These are phyloP conservation scores for Pterocarpus macrocarpus DNA, from an alignment of 306 rosid genomes.

Conservation along the genomic window DNA sequence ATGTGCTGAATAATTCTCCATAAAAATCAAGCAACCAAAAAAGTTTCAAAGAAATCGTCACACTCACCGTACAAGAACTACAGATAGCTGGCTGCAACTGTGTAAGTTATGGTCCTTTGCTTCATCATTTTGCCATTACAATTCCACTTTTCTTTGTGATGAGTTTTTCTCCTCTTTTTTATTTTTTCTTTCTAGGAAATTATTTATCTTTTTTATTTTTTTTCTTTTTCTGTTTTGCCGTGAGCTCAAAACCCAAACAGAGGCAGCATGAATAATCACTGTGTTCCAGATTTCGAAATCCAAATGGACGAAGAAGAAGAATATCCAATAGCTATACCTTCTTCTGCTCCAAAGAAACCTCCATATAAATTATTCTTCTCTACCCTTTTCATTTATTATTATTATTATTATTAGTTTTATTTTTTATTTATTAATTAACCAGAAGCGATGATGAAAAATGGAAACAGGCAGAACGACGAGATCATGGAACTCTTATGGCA, in stretches of 20 bases:
- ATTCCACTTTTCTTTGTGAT: neutral
- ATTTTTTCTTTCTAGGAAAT: neutral
- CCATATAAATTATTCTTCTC: slow-evolving; percentile 46
- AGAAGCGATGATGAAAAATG: neutral
- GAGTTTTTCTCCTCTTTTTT: neutral
- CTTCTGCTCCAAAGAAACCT: slow-evolving; percentile 52
- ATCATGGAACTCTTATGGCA: slow-evolving; percentile 85
- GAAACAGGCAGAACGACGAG: slow-evolving; percentile 67
- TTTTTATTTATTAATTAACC: neutral
- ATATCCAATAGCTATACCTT: slow-evolving; percentile 49
- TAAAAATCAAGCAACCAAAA: no score
- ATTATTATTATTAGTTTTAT: neutral
- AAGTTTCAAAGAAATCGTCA: slow-evolving; percentile 1
- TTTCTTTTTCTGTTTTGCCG: neutral
- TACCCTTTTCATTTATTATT: neutral
- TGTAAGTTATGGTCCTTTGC: slow-evolving; percentile 18
- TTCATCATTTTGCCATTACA: neutral
- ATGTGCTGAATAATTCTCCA: no score
- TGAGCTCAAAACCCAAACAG: neutral
- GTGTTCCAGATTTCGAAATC: slow-evolving; percentile 77
- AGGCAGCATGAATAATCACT: slow-evolving; percentile 67
- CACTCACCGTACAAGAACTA: neutral
- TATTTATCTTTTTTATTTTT: neutral
- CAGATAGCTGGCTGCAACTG: neutral
- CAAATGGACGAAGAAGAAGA: slow-evolving; percentile 57